Evolutionary conservation across 1,139 yeast genomes (phyloP), one percentile per base, ranked within the genome.

Genomic region (Saccharomycopsis phalli): DNA sequence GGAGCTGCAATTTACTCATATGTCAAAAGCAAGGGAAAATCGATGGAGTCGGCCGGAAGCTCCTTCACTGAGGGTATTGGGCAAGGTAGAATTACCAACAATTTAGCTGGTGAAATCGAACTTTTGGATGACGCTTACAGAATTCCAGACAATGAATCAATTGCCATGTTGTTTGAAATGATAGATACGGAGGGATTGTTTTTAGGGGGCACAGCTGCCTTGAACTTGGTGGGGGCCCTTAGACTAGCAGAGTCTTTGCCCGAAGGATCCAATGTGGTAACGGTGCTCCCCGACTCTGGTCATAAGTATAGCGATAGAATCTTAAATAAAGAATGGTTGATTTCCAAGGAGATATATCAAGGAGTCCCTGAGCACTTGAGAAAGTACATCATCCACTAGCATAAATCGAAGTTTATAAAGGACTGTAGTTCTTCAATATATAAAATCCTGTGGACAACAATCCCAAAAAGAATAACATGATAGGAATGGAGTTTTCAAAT

Each of bases 1-100:
- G 95, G 96, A 42, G 78, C 91, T 2, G 84, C 82, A 36, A 69
- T 87, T 42, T 83, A 83, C 62, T 74, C 87, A 10, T 86, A 80
- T 56, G 74, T 87, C 48, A 74, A 72, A 48, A 68, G 81, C 7
- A 73, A 74, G 13, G 86, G 87, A 17, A 64, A 74, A 53, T 66
- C 71, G 34, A 61, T 74, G 52, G 74, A 72, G 29, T 69, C 87
- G 51, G 74, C 74, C 2, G 95, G 95, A 21, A 72, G 82, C 2
- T 81, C 94, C 1, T 86, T 88, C 60, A 87, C 95, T 14, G 96
- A 87, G 62, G 96, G 96, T 31, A 84, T 87, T 61, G 96, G 96
- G 28, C 96, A 87, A 61, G 95, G 95, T 36, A 71, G 96, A 52
- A 81, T 87, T 52, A 87, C 96, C 6, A 81, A 74, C 48, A 87